Evolutionary conservation across 2,329 filamentous ascomycete species (phyloP).

Genomic region (Pseudogymnoascus sp.): DNA sequence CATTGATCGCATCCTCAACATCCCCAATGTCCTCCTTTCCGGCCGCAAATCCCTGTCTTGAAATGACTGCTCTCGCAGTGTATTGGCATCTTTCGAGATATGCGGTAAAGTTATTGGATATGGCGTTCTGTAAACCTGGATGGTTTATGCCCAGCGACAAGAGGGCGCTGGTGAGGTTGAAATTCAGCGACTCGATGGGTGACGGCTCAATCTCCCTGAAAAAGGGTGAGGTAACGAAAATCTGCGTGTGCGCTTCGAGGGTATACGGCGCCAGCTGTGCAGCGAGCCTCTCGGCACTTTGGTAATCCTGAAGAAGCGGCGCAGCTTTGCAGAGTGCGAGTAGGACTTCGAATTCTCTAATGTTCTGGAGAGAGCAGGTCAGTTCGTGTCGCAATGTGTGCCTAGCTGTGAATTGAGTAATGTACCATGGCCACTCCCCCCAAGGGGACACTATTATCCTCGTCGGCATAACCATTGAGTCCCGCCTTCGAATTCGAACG

Average conservation of each 20-base stretch:
- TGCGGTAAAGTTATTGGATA: conserved; percentile 56
- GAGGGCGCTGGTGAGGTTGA: conserved; percentile 69
- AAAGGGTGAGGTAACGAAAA: conserved; percentile 70
- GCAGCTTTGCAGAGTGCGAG: conserved; percentile 87
- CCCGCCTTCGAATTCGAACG: conserved; percentile 31
- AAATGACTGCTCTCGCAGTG: conserved; percentile 48
- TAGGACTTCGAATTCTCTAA: conserved; percentile 85
- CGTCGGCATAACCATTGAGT: conserved; percentile 40
- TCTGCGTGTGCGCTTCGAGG: conserved; percentile 71
- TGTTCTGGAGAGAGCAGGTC: conserved; percentile 46
- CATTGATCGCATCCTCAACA: conserved; percentile 57
- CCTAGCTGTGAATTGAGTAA: not conserved
- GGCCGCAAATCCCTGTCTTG: conserved; percentile 45
- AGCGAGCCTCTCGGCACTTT: conserved; percentile 71
- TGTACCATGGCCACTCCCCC: conserved; percentile 53
- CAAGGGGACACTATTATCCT: conserved; percentile 38
- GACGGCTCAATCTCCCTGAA: conserved; percentile 77
- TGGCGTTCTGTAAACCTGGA: conserved; percentile 54
- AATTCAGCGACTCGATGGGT: conserved; percentile 76
- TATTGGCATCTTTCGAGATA: conserved; percentile 65
- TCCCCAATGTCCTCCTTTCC: conserved; percentile 39
- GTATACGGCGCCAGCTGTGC: conserved; percentile 75
- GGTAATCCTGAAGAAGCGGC: conserved; percentile 58
- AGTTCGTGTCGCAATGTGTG: conserved; percentile 17
- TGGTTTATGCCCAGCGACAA: conserved; percentile 73